phyloP scores from a whole-genome alignment of 106 monocot species.

The Acorus gramineus region DNA sequence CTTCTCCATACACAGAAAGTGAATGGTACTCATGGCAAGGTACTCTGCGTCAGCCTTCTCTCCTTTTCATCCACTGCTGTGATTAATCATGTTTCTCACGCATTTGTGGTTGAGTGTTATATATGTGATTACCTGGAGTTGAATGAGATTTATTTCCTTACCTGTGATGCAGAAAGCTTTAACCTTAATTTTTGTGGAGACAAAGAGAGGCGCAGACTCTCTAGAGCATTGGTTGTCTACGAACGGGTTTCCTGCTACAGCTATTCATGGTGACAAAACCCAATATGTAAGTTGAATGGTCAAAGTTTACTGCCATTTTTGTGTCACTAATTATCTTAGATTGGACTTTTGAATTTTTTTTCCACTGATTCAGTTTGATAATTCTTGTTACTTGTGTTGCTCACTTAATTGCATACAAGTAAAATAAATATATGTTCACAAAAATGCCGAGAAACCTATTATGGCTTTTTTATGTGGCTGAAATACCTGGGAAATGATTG shows the following conservation, averaged over 20 bases:
- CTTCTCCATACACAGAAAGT: conserved; percentile 15
- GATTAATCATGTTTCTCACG: no score
- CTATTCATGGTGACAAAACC: conserved; percentile 51
- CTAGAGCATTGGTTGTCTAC: conserved; percentile 33
- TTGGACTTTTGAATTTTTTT: neutral
- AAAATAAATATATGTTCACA: no score
- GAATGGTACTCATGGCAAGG: conserved; percentile 18
- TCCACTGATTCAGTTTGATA: neutral
- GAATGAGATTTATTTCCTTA: neutral
- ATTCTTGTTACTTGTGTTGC: neutral
- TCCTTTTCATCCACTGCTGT: no score
- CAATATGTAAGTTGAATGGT: conserved; percentile 22
- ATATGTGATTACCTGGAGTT: neutral
- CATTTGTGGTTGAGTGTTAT: neutral
- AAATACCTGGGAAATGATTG: no score
- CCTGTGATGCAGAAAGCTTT: conserved; percentile 26
- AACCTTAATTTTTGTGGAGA: conserved; percentile 59
- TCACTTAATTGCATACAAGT: neutral
- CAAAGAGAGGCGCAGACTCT: conserved; percentile 41
- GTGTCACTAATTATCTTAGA: neutral
- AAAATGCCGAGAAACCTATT: no score
- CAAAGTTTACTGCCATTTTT: no score
- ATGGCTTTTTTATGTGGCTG: no score
- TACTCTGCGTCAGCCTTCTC: neutral
- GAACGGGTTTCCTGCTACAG: conserved; percentile 42